A percentile compares a stretch with the other conserved stretches of the same genome.
These are phyloP conservation scores for Laburnicola sp. DNA, from an alignment of 2,329 filamentous ascomycete genomes.

Conservation along the genomic window DNA sequence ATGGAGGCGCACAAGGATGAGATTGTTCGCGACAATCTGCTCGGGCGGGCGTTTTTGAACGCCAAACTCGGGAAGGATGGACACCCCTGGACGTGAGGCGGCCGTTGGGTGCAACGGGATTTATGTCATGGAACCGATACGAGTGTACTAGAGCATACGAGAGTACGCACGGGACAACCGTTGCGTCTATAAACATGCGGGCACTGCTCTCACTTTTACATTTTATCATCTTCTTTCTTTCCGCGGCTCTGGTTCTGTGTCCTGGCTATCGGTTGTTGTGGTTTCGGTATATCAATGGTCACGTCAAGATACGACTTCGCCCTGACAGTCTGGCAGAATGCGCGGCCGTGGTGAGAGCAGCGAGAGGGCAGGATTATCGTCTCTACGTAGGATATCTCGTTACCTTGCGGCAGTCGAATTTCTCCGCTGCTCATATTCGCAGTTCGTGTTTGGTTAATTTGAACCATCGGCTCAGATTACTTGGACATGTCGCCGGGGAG, in stretches of 20 bases:
- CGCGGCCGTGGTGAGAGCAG: neutral
- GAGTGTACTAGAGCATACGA: conserved; percentile 1
- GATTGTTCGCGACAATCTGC: conserved; percentile 32
- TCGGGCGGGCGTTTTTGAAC: conserved; percentile 26
- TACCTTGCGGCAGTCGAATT: neutral
- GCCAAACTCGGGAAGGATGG: conserved; percentile 24
- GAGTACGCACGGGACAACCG: too few species aligned
- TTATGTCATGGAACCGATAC: conserved; percentile 10
- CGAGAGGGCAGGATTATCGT: neutral
- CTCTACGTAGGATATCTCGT: neutral
- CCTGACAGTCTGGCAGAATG: conserved; percentile 7
- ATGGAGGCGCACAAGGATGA: conserved; percentile 32
- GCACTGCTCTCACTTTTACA: neutral
- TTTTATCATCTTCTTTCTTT: conserved; percentile 2
- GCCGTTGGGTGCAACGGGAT: conserved; percentile 9
- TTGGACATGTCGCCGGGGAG: neutral
- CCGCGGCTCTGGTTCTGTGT: neutral
- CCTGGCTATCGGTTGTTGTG: conserved; percentile 2
- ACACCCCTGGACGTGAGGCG: conserved; percentile 19
- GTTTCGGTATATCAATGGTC: conserved; percentile 7
- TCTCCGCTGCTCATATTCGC: neutral
- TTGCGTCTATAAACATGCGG: conserved; percentile 3
- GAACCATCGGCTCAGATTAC: neutral
- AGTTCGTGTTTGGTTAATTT: neutral
- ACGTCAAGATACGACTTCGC: conserved; percentile 6